Conservation (phyloP, 768 basidiomycete species). For the Lactarius vividus region DNA sequence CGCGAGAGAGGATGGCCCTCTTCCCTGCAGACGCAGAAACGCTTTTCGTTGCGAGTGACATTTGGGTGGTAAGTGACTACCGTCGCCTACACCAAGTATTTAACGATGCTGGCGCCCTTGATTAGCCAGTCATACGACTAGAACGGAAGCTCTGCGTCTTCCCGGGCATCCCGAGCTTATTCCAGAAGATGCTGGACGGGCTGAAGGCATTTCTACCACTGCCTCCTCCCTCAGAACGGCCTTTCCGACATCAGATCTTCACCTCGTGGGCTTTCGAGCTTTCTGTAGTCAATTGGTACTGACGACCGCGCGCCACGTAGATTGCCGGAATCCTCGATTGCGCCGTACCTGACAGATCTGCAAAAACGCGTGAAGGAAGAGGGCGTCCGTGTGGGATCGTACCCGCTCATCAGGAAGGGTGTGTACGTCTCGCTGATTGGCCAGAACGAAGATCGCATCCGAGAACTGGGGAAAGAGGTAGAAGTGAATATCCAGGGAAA, state of each 20-base stretch:
- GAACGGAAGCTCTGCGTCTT: slow-evolving; percentile 86
- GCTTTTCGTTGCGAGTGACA: slow-evolving; percentile 71
- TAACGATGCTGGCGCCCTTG: slow-evolving; percentile 20
- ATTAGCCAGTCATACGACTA: slow-evolving; percentile 80
- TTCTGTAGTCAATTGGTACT: too few relatives aligned
- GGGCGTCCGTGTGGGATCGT: slow-evolving; percentile 80
- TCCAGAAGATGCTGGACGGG: slow-evolving; percentile 75
- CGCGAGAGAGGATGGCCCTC: slow-evolving; percentile 85
- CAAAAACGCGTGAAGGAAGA: slow-evolving; percentile 70
- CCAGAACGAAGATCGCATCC: slow-evolving; percentile 44
- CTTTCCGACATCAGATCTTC: slow-evolving; percentile 77
- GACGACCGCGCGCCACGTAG: slow-evolving; percentile 36
- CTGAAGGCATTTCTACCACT: slow-evolving; percentile 74
- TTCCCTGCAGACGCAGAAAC: slow-evolving; percentile 80
- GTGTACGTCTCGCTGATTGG: slow-evolving; percentile 67
- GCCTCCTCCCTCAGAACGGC: slow-evolving; percentile 70
- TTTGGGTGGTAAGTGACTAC: slow-evolving; percentile 74
- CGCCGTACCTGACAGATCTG: slow-evolving; percentile 81
- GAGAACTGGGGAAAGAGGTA: slow-evolving; percentile 60
- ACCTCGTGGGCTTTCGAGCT: slow-evolving; percentile 59
- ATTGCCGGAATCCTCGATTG: slow-evolving; percentile 77
- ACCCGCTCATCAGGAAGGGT: slow-evolving; percentile 56
- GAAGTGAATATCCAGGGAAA: slow-evolving; percentile 56
- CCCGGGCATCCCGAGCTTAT: slow-evolving; percentile 86
- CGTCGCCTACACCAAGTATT: background rate